Base-by-base conservation (phyloP, 805 yeast genomes). In the Barnettozyma salicaria region DNA sequence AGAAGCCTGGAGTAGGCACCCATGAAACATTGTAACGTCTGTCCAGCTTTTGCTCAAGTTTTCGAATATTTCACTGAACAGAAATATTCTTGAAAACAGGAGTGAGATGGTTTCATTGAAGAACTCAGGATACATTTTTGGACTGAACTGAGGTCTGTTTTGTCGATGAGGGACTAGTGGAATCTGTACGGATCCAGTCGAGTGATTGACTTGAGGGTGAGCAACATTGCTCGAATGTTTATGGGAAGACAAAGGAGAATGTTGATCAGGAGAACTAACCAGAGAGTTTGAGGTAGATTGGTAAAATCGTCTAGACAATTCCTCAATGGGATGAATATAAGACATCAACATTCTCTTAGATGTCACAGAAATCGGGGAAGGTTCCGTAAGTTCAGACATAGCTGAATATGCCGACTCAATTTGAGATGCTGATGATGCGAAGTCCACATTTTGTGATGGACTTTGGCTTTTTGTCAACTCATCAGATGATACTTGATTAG, bases 91-190 rank as follows among this genome's bases (percentile, higher is more conserved):
- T 12, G 48, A 31, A 24, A 44, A 41, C 3, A 40, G 34, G 3
- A 40, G 27, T 2, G 42, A 16, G 4, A 44, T 27, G 1, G 54
- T 47, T 27, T 52, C 57, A 16, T 39, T 47, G 16, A 48, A 39
- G 24, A 39, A 40, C 23, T 42, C 50, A 5, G 44, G 49, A 26
- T 8, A 41, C 11, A 17, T 29, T 5, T 5, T 18, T 3, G 39
- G 32, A 26, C 41, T 41, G 20, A 28, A 43, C 3, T 20, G 21
- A 10, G 53, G 54, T 8, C 17, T 36, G 12, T 21, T 30, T 6
- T 16, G 5, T 4, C 7, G 12, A 36, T 49, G 56, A 10, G 37
- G 34, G 1, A 49, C 35, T 23, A 49, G 30, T 9, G 49, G 40
- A 10, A 38, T 8, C 22, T 11, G 27, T 12, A 22, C 12, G 12